A percentile compares a stretch with the other conserved stretches of the same genome.
Conservation (phyloP, 768 basidiomycete species). For the Leccinum incarnatum region DNA sequence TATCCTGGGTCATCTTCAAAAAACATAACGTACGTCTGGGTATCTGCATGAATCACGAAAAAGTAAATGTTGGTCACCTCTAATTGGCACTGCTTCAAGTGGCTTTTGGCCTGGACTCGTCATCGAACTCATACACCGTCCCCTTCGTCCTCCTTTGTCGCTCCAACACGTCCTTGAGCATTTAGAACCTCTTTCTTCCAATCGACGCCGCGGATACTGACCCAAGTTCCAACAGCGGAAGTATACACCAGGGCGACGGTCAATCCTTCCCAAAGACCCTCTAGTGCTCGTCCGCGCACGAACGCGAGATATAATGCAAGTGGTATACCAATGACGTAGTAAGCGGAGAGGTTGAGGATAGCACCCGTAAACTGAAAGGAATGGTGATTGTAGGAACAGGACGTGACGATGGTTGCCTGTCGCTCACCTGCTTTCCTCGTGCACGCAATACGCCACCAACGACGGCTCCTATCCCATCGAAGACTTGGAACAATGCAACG, state of each 20-base stretch:
- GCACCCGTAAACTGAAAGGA: slow-evolving; percentile 61
- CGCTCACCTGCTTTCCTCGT: slow-evolving; percentile 65
- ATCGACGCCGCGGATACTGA: slow-evolving; percentile 53
- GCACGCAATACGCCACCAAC: slow-evolving; percentile 80
- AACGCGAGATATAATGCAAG: slow-evolving; percentile 80
- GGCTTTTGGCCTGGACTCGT: too few relatives aligned
- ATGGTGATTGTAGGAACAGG: neutral
- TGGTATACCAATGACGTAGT: slow-evolving; percentile 83
- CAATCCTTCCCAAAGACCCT: slow-evolving; percentile 85
- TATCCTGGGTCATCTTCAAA: neutral
- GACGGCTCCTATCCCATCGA: slow-evolving; percentile 73
- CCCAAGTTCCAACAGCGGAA: slow-evolving; percentile 53
- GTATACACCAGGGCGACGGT: slow-evolving; percentile 63
- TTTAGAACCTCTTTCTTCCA: slow-evolving; percentile 59
- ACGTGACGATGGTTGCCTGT: neutral
- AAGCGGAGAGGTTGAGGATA: slow-evolving; percentile 57
- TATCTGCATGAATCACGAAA: neutral
- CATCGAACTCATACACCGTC: neutral
- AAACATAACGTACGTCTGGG: neutral
- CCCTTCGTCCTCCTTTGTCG: slow-evolving; percentile 35
- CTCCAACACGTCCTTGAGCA: slow-evolving; percentile 34
- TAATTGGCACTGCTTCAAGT: neutral
- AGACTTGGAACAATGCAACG: slow-evolving; percentile 79
- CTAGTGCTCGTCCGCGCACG: slow-evolving; percentile 49
- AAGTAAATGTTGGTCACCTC: neutral